These are phyloP conservation scores for Mycena epipterygia DNA, from an alignment of 768 basidiomycete genomes.

Conservation along the genomic window DNA sequence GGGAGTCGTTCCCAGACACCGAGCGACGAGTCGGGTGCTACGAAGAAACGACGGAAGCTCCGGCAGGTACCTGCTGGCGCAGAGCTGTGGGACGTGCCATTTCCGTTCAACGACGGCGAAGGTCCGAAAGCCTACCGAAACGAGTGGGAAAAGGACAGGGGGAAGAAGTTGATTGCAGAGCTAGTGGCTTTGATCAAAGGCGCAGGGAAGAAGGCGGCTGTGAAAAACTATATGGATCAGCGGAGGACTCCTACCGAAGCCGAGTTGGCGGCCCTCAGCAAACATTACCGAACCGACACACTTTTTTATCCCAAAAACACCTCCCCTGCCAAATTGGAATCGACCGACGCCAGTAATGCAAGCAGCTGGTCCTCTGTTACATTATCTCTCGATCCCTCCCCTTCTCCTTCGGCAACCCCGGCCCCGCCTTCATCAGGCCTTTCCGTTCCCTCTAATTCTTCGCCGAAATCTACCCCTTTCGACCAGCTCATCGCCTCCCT, in stretches of 20 bases:
- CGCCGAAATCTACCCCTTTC: constrained; percentile 45
- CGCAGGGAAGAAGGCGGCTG: constrained; percentile 73
- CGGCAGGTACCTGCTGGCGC: constrained; percentile 83
- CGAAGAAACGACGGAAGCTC: constrained; percentile 72
- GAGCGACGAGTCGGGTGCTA: constrained; percentile 35
- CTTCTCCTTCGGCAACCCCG: constrained; percentile 6
- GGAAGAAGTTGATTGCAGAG: constrained; percentile 72
- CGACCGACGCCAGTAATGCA: constrained; percentile 43
- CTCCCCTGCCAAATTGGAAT: constrained; percentile 33
- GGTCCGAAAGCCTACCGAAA: constrained; percentile 75
- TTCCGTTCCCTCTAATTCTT: constrained; percentile 2
- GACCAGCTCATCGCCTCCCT: constrained; percentile 57
- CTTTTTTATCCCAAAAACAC: constrained; percentile 8
- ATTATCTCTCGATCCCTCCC: constrained; percentile 14
- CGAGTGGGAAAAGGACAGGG: constrained; percentile 76
- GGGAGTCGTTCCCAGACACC: constrained; percentile 27
- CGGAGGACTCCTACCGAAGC: constrained; percentile 31
- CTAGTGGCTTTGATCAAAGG: constrained; percentile 70
- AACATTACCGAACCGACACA: constrained; percentile 31
- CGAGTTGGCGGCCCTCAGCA: constrained; percentile 21
- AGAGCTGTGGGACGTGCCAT: constrained; percentile 86
- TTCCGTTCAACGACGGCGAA: constrained; percentile 79
- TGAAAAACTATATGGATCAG: constrained; percentile 60
- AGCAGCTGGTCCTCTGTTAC: neutral
- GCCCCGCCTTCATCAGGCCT: neutral